Base-by-base conservation (phyloP, 139 green algal species). In the Volvox reticuliferus region DNA sequence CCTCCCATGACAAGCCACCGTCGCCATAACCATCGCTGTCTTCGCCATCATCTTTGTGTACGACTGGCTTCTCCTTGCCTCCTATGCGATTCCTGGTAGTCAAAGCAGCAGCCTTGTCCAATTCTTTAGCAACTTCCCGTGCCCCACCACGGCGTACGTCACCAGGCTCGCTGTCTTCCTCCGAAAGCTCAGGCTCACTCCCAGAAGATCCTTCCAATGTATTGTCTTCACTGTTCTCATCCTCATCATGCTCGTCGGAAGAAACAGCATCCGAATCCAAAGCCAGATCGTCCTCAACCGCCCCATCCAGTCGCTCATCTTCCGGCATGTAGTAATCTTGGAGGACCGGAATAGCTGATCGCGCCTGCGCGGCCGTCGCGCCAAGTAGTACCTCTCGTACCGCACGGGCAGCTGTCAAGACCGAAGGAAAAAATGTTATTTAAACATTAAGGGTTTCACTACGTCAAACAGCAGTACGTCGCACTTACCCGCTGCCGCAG, bases 1-100 rank as follows among this genome's bases (percentile, higher is more conserved):
- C 97, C 93, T 99, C 97, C 97, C 97, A 99, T 0, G 94, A 97
- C 24, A 99, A 95, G 16, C 95, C 97, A 2, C 89, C 93, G 0
- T 97, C 95, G 28, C 96, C 96, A 76, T 98, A 98, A 3, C 97
- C 97, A 61, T 96, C 96, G 85, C 94, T 96, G 2, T 97, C 97
- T 75, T 95, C 96, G 26, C 94, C 94, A 22, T 91, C 77, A 13
- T 84, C 84, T 36, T 24, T 36, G 0, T 18, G 21, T 76, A n/a
- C n/a, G n/a, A n/a, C n/a, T n/a, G n/a, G 79, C 63, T 77, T 79
- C 2, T 55, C n/a, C 55, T 89, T 91, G 63, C 82, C 65, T 50
- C 50, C 92, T 61, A 89, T 89, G 32, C 5, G 44, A 55, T 95
- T 65, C 71, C 88, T 22, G 33, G 82, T 0, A 44, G 84, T 68